A percentile compares a stretch with the other conserved stretches of the same genome.
Conservation (phyloP, 345 rosid species). For the Excoecaria agallocha region DNA sequence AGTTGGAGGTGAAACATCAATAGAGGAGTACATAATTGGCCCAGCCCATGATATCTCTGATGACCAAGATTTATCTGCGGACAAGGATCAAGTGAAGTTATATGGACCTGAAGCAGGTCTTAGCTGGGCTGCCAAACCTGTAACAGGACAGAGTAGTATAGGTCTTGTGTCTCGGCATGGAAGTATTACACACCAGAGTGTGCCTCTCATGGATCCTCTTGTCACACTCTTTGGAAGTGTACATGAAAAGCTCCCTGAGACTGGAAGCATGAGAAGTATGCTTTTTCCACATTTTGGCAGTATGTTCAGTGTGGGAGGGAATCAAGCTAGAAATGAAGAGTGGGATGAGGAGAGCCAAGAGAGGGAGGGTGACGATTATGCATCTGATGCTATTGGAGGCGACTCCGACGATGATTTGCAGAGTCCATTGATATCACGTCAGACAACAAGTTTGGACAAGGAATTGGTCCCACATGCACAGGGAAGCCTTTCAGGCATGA, state of each 20-base stretch:
- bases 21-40: constrained; percentile 87
- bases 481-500: constrained; percentile 50
- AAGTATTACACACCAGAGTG: constrained; percentile 52
- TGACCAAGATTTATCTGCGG: constrained; percentile 62
- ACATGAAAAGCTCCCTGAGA: constrained; percentile 76
- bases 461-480: constrained; percentile 49
- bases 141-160: constrained; percentile 60
- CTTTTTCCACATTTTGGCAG: constrained; percentile 94
- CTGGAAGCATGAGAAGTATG: constrained; percentile 86
- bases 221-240: constrained; percentile 85
- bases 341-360: constrained; percentile 81
- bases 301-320: constrained; percentile 93
- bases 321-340: constrained; percentile 63
- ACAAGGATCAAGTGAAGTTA: constrained; percentile 74
- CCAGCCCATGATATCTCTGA: constrained; percentile 51
- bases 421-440: constrained; percentile 90
- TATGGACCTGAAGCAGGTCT: constrained; percentile 84
- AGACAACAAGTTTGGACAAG: constrained; percentile 72
- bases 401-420: constrained; percentile 77
- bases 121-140: constrained; percentile 86
- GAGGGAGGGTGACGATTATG: constrained; percentile 69
- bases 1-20: constrained; percentile 73
- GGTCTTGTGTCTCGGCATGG: constrained; percentile 69
- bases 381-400: constrained; percentile 59
- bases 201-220: constrained; percentile 70